A percentile compares a stretch with the other conserved stretches of the same genome.
Evolutionary conservation across 1,284 basidiomycete genomes (phyloP).

Genomic region (Termitomyces sp.): DNA sequence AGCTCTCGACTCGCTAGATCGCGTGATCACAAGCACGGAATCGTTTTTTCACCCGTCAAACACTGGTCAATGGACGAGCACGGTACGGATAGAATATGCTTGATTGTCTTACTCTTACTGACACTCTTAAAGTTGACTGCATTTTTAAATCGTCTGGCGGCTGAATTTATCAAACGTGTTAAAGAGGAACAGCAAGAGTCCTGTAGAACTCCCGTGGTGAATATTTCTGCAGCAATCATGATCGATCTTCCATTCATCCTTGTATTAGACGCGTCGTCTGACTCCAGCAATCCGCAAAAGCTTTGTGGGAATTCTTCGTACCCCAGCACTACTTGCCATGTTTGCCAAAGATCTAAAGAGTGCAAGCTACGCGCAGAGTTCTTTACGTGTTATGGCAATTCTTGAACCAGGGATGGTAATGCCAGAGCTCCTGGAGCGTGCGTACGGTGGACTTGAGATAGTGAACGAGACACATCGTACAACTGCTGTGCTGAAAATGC

Average conservation of each 20-base stretch:
- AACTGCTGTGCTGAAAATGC: conserved; percentile 83
- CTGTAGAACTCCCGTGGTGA: conserved; percentile 80
- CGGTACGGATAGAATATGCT: conserved; percentile 32
- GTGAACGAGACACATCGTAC: conserved; percentile 95
- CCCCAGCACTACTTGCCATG: conserved; percentile 90
- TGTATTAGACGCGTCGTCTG: conserved; percentile 59
- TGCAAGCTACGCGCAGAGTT: conserved; percentile 64
- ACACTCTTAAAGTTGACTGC: conserved; percentile 49
- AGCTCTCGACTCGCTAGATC: conserved; percentile 86
- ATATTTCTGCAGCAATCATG: conserved; percentile 17
- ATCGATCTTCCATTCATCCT: conserved; percentile 1
- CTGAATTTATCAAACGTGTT: conserved; percentile 80
- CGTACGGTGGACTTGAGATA: conserved; percentile 87
- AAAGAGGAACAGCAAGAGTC: conserved; percentile 76
- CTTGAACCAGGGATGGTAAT: conserved; percentile 88
- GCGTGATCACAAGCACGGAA: conserved; percentile 89
- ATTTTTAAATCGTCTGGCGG: conserved; percentile 75
- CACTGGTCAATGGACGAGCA: conserved; percentile 64
- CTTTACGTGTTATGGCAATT: conserved; percentile 70
- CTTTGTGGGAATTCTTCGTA: conserved; percentile 81
- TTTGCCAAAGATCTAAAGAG: conserved; percentile 84
- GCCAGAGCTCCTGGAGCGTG: conserved; percentile 89
- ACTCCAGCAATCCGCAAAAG: conserved; percentile 80
- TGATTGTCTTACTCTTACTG: background rate
- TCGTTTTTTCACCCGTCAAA: conserved; percentile 90